A percentile compares a stretch with the other conserved stretches of the same genome.
phyloP scores from a whole-genome alignment of 2,329 filamentous ascomycete species.

The Coniochaeta sp. region DNA sequence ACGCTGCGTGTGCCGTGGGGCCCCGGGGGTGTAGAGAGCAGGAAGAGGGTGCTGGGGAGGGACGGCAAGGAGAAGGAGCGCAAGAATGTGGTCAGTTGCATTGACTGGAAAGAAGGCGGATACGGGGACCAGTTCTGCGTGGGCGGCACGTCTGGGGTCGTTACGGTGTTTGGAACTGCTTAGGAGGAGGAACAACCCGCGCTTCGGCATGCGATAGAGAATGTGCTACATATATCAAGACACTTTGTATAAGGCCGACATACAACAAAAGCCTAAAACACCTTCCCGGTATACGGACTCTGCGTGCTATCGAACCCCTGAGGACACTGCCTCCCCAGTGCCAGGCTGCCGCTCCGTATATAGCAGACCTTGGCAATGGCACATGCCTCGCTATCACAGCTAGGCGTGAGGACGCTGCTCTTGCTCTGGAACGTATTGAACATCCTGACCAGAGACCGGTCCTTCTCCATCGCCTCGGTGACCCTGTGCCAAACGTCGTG shows the following conservation, averaged over 20 bases:
- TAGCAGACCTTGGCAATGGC: conserved; percentile 50
- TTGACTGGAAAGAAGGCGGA: conserved; percentile 56
- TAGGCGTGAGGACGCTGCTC: conserved; percentile 39
- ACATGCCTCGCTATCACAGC: conserved; percentile 44
- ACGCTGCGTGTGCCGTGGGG: conserved; percentile 55
- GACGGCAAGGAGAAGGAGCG: conserved; percentile 55
- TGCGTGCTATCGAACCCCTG: conserved; percentile 39
- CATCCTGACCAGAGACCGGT: conserved; percentile 37
- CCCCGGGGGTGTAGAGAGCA: conserved; percentile 35
- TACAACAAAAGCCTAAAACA: not conserved
- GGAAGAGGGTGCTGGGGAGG: conserved; percentile 47
- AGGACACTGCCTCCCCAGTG: conserved; percentile 41
- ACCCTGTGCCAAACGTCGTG: conserved; percentile 53
- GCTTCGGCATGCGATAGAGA: too few relatives aligned
- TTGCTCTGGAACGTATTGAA: conserved; percentile 48
- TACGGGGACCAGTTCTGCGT: conserved; percentile 60
- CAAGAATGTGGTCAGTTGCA: conserved; percentile 53
- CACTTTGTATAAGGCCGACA: too few relatives aligned
- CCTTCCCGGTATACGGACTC: conserved; percentile 24
- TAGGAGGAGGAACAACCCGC: too few relatives aligned
- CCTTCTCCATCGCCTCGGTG: conserved; percentile 48
- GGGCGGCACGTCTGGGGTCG: conserved; percentile 56
- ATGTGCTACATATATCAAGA: too few relatives aligned
- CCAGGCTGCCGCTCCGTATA: conserved; percentile 48
- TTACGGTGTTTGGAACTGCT: conserved; percentile 51